Evolutionary conservation across 805 yeast genomes (phyloP), one percentile per base, ranked within the genome.

Genomic region (Candida vartiovaarae): DNA sequence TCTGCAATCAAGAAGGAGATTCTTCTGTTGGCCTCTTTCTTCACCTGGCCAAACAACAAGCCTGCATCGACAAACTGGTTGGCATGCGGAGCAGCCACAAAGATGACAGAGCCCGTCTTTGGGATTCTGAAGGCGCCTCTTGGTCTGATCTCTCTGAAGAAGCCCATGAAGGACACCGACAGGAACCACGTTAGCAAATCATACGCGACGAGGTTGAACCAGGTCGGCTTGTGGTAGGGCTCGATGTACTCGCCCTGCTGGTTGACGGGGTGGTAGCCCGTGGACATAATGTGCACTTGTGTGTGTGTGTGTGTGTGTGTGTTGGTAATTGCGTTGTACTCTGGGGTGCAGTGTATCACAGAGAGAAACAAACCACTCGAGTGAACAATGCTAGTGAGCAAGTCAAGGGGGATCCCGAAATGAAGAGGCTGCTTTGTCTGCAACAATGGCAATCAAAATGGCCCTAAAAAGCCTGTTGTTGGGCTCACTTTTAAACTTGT

Each of bases 31-130:
- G 84, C 74, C 45, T 78, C 79, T 40, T 70, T 68, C 53, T 80
- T 76, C 26, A 86, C 91, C 59, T 84, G 91, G 38, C 84, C 82
- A 84, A 87, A 82, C 38, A 93, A 69, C 41, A 93, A 74, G 39
- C 90, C 77, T 2, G 93, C 91, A 52, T 80, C 86, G 32, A 84
- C 79, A 49, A 84, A 85, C 56, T 87, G 95, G 59, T 87, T 87
- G n/a, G 96, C 95, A 67, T 91, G 99, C 2, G 98, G 98, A 2
- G 96, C 99, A 8, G 93, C 95, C 32, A 93, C 98, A 49, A 93
- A 82, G 43, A 91, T 83, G 7, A 89, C 82, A 0, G 98, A 91
- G 0, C 96, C 97, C 8, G 73, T 63, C 29, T 74, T 70, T 10
- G 84, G 84, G 40, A 78, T 72, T 38, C 75, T 75, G 65, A 78